Conservation (phyloP, 345 rosid genomes). For the Toxicodendron radicans region DNA sequence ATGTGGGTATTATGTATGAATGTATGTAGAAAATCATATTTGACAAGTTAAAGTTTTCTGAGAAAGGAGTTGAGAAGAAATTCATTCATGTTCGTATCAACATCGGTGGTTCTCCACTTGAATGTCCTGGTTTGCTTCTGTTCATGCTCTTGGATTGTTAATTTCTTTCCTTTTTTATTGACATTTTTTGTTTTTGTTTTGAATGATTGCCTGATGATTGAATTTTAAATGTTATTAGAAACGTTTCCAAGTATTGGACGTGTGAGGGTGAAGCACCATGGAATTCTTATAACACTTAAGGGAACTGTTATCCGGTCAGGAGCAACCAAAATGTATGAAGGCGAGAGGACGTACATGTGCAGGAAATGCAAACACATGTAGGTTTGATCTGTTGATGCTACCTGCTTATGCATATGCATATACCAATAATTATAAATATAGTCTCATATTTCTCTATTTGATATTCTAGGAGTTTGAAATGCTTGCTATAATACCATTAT, state of each 20-base stretch:
- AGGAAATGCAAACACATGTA: slow-evolving; percentile 80
- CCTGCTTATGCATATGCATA: background rate
- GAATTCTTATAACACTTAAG: slow-evolving; percentile 73
- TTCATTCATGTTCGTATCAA: slow-evolving; percentile 82
- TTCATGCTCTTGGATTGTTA: slow-evolving; percentile 4
- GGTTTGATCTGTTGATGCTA: slow-evolving; percentile 18
- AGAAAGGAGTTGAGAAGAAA: slow-evolving; percentile 63
- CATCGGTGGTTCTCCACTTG: slow-evolving; percentile 76
- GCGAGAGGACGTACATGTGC: slow-evolving; percentile 78
- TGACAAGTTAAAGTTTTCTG: slow-evolving; percentile 44
- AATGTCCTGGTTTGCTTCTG: slow-evolving; percentile 59
- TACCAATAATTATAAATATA: background rate
- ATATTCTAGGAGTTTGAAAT: background rate
- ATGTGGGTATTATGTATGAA: slow-evolving; percentile 8
- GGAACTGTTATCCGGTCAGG: slow-evolving; percentile 93
- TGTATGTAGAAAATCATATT: slow-evolving; percentile 54
- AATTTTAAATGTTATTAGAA: slow-evolving; percentile 40
- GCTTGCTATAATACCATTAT: background rate
- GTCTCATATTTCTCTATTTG: background rate
- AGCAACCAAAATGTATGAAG: slow-evolving; percentile 91
- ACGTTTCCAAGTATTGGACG: slow-evolving; percentile 83
- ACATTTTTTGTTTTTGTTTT: slow-evolving; percentile 4
- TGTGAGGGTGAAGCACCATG: slow-evolving; percentile 82
- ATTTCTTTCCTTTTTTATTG: slow-evolving; percentile 1
- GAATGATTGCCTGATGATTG: slow-evolving; percentile 1